A percentile compares a stretch with the other conserved stretches of the same genome.
Evolutionary conservation across 768 basidiomycete genomes (phyloP).

Genomic region (Cystofilobasidium capitatum): DNA sequence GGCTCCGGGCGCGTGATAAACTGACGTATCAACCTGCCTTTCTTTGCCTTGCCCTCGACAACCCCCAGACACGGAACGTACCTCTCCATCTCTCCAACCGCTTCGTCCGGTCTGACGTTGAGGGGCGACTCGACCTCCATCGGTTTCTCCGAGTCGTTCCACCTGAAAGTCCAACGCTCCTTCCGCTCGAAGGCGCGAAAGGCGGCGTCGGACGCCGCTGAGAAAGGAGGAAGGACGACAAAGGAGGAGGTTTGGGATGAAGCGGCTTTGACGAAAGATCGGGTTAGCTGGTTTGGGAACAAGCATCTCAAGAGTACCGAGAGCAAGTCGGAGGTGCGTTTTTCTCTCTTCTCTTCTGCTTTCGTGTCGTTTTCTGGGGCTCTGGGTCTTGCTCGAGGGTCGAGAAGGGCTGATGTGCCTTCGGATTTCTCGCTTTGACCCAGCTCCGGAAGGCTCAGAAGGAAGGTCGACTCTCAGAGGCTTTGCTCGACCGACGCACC

Average conservation of each 20-base stretch:
- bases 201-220: slow-evolving; percentile 43
- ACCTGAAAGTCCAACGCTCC: slow-evolving; percentile 79
- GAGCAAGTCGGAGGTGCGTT: slow-evolving; percentile 62
- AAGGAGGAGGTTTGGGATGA: slow-evolving; percentile 56
- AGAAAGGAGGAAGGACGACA: slow-evolving; percentile 56
- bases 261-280: slow-evolving; percentile 55
- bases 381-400: background rate
- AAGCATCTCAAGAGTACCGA: slow-evolving; percentile 56
- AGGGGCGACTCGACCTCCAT: slow-evolving; percentile 77
- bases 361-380: background rate
- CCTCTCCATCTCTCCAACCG: slow-evolving; percentile 72
- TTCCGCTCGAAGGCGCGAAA: slow-evolving; percentile 75
- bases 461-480: slow-evolving; percentile 71
- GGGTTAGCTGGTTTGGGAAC: slow-evolving; percentile 79
- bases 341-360: slow-evolving; percentile 9
- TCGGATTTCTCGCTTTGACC: slow-evolving; percentile 18
- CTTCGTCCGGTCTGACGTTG: slow-evolving; percentile 66
- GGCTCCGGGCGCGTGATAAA: background rate
- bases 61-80: slow-evolving; percentile 80
- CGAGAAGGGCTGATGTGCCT: slow-evolving; percentile 12
- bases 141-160: slow-evolving; percentile 76
- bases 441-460: slow-evolving; percentile 69
- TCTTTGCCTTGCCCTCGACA: slow-evolving; percentile 36
- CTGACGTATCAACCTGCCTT: background rate
- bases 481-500: slow-evolving; percentile 63